Conservation (phyloP, 2,329 filamentous ascomycete species). For the Trichoderma breve region DNA sequence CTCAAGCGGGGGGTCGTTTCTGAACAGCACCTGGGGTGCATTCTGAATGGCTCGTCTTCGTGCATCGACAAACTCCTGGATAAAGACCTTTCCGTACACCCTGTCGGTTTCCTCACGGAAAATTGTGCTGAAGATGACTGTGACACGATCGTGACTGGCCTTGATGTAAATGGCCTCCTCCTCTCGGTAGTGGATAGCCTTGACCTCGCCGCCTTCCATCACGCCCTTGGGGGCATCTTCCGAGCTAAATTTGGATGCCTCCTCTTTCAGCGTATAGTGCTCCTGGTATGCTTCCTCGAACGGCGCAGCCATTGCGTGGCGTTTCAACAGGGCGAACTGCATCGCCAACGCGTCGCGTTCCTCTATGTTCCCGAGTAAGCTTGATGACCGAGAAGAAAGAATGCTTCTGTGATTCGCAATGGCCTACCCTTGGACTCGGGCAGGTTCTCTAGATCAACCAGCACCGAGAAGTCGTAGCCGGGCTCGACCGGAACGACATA, state of each 20-base stretch:
- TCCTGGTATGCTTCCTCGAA: conserved; percentile 97
- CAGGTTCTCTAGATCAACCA: conserved; percentile 83
- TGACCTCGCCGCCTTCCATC: conserved; percentile 84
- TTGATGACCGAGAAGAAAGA: neutral
- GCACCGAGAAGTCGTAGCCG: conserved; percentile 93
- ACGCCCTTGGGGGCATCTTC: conserved; percentile 92
- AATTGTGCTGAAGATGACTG: conserved; percentile 97
- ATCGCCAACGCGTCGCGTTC: conserved; percentile 81
- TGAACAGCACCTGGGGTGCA: conserved; percentile 94
- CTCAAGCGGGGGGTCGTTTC: conserved; percentile 90
- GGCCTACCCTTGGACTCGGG: conserved; percentile 70
- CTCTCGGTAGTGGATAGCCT: conserved; percentile 96
- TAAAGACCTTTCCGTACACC: conserved; percentile 96
- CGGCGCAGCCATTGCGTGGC: conserved; percentile 97
- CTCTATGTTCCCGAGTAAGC: conserved; percentile 49
- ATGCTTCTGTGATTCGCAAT: neutral
- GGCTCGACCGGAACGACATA: conserved; percentile 85
- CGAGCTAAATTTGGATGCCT: conserved; percentile 86
- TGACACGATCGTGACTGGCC: conserved; percentile 94
- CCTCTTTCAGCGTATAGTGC: conserved; percentile 80
- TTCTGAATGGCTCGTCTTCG: conserved; percentile 94
- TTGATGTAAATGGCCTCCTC: conserved; percentile 99
- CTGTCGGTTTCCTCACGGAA: conserved; percentile 98
- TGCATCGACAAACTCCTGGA: conserved; percentile 98
- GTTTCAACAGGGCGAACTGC: conserved; percentile 88